phyloP scores from a whole-genome alignment of 2,329 filamentous ascomycete genomes.

The Microsporum audouinii region DNA sequence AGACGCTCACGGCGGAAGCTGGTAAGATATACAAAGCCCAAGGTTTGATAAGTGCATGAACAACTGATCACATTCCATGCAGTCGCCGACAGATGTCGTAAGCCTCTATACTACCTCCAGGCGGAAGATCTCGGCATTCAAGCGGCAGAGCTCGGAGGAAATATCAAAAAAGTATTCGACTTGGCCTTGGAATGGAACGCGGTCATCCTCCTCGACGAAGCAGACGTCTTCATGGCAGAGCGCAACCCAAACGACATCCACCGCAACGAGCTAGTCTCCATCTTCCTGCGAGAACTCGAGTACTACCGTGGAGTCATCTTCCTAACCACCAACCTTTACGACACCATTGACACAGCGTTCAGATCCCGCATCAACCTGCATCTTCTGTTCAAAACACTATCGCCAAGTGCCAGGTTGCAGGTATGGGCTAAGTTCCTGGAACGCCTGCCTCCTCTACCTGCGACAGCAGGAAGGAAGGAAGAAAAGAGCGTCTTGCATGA shows the following conservation, averaged over 20 bases:
- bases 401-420: conserved; percentile 27
- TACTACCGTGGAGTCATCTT: conserved; percentile 23
- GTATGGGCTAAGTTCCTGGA: conserved; percentile 39
- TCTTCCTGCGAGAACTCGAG: conserved; percentile 18
- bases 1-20: conserved; percentile 28
- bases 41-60: conserved; percentile 16
- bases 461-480: not conserved
- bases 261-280: conserved; percentile 18
- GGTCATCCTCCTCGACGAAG: conserved; percentile 22
- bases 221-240: conserved; percentile 21
- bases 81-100: conserved; percentile 9
- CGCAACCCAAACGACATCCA: conserved; percentile 14
- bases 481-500: conserved; percentile 4
- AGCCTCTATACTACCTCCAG: conserved; percentile 8
- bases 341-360: conserved; percentile 26
- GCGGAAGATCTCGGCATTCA: conserved; percentile 14
- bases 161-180: conserved; percentile 20
- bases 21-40: conserved; percentile 7
- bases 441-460: conserved; percentile 25
- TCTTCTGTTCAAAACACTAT: conserved; percentile 36
- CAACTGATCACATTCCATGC: conserved; percentile 15
- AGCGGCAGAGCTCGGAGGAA: conserved; percentile 14
- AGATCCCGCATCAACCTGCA: conserved; percentile 40
- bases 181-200: conserved; percentile 17
- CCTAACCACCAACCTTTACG: conserved; percentile 23